Evolutionary conservation across 805 yeast genomes (phyloP).

Genomic region (Schizosaccharomyces lindneri): DNA sequence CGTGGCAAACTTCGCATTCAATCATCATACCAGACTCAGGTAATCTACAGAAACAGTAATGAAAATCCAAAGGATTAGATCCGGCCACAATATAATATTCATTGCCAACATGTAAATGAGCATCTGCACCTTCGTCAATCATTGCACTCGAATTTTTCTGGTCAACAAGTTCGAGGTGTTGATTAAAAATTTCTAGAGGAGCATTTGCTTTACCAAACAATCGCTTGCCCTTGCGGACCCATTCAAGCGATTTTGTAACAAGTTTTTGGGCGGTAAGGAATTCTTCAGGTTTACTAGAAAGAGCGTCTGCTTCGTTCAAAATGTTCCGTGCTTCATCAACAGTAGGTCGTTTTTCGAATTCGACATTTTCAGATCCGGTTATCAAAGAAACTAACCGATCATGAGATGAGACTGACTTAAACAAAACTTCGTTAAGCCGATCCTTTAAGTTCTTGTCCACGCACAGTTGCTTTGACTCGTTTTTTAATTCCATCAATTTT

Average conservation of each 20-base stretch:
- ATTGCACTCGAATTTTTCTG: slow-evolving; percentile 10
- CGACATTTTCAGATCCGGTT: slow-evolving; percentile 12
- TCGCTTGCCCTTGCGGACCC: slow-evolving; percentile 16
- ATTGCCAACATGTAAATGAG: slow-evolving; percentile 41
- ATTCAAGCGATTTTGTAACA: slow-evolving; percentile 14
- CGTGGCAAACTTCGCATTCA: slow-evolving; percentile 72
- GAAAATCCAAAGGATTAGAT: slow-evolving; percentile 17
- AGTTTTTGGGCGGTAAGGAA: slow-evolving; percentile 9
- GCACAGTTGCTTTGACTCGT: background rate
- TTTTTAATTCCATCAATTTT: background rate
- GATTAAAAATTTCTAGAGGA: slow-evolving; percentile 12
- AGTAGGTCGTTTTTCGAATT: slow-evolving; percentile 14
- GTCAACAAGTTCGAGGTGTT: slow-evolving; percentile 11
- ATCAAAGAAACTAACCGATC: slow-evolving; percentile 6
- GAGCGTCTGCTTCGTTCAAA: slow-evolving; percentile 9
- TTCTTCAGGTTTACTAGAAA: slow-evolving; percentile 8
- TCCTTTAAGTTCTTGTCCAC: slow-evolving; percentile 5
- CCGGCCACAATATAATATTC: slow-evolving; percentile 13
- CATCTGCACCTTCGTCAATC: slow-evolving; percentile 13
- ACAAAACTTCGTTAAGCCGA: slow-evolving; percentile 5
- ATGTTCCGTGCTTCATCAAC: slow-evolving; percentile 12
- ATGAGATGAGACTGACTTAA: slow-evolving; percentile 5
- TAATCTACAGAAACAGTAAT: slow-evolving; percentile 21
- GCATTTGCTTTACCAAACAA: slow-evolving; percentile 17
- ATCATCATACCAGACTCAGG: slow-evolving; percentile 72